phyloP scores from a whole-genome alignment of 306 rosid genomes.

The Vicia sativa region DNA sequence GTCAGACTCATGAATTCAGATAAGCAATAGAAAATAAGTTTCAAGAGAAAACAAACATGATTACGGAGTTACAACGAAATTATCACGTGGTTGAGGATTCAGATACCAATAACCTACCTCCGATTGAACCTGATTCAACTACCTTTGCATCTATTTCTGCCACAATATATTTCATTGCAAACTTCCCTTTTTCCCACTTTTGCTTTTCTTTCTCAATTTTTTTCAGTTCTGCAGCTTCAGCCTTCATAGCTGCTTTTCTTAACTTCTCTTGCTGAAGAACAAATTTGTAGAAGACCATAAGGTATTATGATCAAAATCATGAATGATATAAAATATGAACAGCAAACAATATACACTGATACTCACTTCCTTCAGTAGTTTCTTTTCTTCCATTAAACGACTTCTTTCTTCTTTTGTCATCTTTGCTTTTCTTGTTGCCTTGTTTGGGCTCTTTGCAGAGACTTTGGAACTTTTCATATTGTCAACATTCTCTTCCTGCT shows the following conservation, averaged over 20 bases:
- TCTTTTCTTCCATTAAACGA: constrained; percentile 80
- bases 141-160: constrained; percentile 88
- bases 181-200: constrained; percentile 89
- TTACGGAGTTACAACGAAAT: constrained; percentile 11
- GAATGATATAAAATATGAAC: constrained; percentile 25
- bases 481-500: constrained; percentile 44
- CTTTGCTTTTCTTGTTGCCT: constrained; percentile 55
- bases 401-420: constrained; percentile 74
- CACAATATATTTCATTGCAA: constrained; percentile 76
- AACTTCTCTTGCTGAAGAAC: constrained; percentile 77
- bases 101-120: constrained; percentile 59
- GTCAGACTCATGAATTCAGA: not conserved
- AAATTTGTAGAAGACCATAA: constrained; percentile 22
- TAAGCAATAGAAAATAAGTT: constrained; percentile 27
- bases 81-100: constrained; percentile 17
- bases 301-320: constrained; percentile 30
- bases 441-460: constrained; percentile 42
- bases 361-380: constrained; percentile 67
- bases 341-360: constrained; percentile 27
- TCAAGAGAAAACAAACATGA: constrained; percentile 33
- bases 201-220: constrained; percentile 78
- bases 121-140: constrained; percentile 82
- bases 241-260: constrained; percentile 77
- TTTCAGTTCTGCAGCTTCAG: constrained; percentile 79
- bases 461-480: constrained; percentile 41